Conservation (phyloP, 1,284 basidiomycete genomes). For the Bjerkandera adusta region DNA sequence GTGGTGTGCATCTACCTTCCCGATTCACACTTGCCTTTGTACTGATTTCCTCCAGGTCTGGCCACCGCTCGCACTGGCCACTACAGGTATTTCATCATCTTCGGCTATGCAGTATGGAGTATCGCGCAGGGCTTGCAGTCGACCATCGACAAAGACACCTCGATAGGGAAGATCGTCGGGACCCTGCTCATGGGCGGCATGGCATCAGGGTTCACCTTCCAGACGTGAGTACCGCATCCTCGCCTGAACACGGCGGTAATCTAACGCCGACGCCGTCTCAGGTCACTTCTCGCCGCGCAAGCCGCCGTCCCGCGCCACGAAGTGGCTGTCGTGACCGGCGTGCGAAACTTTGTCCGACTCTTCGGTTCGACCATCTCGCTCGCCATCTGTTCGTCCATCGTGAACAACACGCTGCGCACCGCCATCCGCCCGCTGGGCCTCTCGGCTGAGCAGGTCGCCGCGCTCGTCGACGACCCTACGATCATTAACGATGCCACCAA, state of each 20-base stretch:
- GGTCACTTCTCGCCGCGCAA: constrained; percentile 26
- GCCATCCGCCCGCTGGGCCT: constrained; percentile 14
- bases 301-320: constrained; percentile 36
- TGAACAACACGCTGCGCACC: constrained; percentile 20
- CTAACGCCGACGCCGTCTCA: not conserved
- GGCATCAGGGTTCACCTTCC: constrained; percentile 22
- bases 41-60: constrained; percentile 11
- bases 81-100: constrained; percentile 29
- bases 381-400: constrained; percentile 32
- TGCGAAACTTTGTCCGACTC: constrained; percentile 33
- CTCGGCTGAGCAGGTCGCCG: constrained; percentile 7
- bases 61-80: constrained; percentile 21
- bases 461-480: constrained; percentile 19
- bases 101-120: constrained; percentile 37
- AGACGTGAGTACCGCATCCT: constrained; percentile 13
- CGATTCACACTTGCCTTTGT: not conserved
- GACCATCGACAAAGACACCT: constrained; percentile 34
- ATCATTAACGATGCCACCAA: constrained; percentile 14
- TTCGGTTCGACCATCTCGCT: constrained; percentile 38
- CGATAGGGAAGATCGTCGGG: constrained; percentile 36
- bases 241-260: not conserved
- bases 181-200: constrained; percentile 39
- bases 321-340: constrained; percentile 29
- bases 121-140: constrained; percentile 27
- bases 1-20: constrained; percentile 25